Evolutionary conservation across 257 asterid species (phyloP), one percentile per base, ranked within the genome.

Genomic region (Solanum sitiens): DNA sequence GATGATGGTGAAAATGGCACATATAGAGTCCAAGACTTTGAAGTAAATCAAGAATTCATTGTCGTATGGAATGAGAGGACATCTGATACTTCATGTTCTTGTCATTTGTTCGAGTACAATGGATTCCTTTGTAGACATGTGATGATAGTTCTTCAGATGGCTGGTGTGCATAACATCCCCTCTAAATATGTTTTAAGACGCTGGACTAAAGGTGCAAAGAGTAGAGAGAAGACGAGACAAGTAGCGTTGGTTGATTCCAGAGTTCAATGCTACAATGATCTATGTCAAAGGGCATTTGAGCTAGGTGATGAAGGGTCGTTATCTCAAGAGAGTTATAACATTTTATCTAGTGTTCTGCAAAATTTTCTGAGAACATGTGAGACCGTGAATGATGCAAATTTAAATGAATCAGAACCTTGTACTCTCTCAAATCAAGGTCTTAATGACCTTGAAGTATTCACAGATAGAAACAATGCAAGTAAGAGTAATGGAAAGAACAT

Each of bases 101-200:
- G 95, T 72, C 90, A 73, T 63, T 89, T 93, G 88, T 92, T 91
- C n/a, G 94, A 92, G 89, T 92, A 89, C 77, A 88, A 77, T 72
- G 95, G 94, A 68, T 89, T 90, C 73, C 90, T 93, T 39, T 93
- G 93, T 82, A 85, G 95, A 68, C 95, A 93, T 61, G 90, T 92
- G 87, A 89, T 92, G 94, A 93, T 93, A 86, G 92, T 92, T 89
- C 94, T 93, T 84, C 95, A 93, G 82, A 90, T 93, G 72, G 89
- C 87, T 73, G 95, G 94, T 83, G 90, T 92, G 87, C 89, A 89
- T 88, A 88, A 20, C 77, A 92, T 92, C 71, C 95, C 95, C 33
- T 86, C 37, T 20, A 91, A 93, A 89, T 93, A 91, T 56, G 88
- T 92, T 86, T 91, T 92, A 87, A 90, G 87, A 86, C 90, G 92